Conservation (phyloP, 2,329 filamentous ascomycete species). For the Hypoxylon sp. region DNA sequence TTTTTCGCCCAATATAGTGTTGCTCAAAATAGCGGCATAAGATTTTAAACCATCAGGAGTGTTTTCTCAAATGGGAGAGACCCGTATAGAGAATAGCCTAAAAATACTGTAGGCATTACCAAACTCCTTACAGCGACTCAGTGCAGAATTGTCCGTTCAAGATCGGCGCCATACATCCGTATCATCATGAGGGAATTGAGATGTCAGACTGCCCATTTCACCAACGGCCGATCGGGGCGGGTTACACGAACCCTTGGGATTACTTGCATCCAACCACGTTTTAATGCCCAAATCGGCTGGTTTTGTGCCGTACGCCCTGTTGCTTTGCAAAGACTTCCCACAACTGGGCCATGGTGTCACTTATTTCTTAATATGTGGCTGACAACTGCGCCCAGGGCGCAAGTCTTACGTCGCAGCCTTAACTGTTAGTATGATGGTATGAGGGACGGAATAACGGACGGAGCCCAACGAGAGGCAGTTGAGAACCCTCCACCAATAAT, state of each 20-base stretch:
- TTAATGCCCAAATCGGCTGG: constrained; percentile 14
- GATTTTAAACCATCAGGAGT: constrained; percentile 6
- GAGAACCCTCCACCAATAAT: constrained; percentile 1
- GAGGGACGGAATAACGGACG: constrained; percentile 4
- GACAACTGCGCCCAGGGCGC: constrained; percentile 6
- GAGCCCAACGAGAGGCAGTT: constrained; percentile 8
- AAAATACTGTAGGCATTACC: constrained; percentile 17
- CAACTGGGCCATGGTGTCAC: neutral
- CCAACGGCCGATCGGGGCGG: constrained; percentile 23
- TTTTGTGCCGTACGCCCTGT: constrained; percentile 8
- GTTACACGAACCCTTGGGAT: constrained; percentile 33
- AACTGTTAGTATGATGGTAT: constrained; percentile 9
- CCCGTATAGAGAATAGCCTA: constrained; percentile 41
- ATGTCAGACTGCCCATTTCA: constrained; percentile 19
- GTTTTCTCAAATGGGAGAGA: constrained; percentile 22
- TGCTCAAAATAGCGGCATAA: constrained; percentile 16
- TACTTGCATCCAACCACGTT: constrained; percentile 33
- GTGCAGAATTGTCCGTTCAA: constrained; percentile 16
- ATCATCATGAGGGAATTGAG: constrained; percentile 16
- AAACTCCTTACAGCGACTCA: constrained; percentile 16
- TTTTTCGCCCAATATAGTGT: constrained; percentile 7
- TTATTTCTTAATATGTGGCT: constrained; percentile 12
- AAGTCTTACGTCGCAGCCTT: neutral
- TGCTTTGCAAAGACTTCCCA: constrained; percentile 8
- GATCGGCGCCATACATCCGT: constrained; percentile 27